Percentiles rank a stretch among this genome's conserved stretches.
phyloP scores from a whole-genome alignment of 345 rosid genomes.

The Adansonia digitata region DNA sequence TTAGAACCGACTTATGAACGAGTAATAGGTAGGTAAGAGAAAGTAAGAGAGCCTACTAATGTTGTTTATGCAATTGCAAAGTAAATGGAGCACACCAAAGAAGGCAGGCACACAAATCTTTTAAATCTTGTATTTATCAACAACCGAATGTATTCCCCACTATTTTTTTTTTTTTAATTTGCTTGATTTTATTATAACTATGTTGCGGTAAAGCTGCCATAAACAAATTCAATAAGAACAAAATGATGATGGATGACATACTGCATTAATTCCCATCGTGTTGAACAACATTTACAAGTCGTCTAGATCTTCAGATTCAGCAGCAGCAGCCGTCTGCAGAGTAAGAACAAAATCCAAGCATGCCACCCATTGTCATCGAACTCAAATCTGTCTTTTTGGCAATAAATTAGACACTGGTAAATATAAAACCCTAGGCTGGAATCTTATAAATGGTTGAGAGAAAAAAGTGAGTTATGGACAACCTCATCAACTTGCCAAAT shows the following conservation, averaged over 20 bases:
- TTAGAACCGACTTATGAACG: no score
- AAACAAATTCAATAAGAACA: background rate
- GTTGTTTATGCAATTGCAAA: background rate
- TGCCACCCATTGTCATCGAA: background rate
- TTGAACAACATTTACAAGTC: background rate
- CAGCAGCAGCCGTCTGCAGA: no score
- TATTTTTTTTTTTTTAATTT: background rate
- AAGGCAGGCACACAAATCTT: background rate
- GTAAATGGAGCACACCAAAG: conserved; percentile 15
- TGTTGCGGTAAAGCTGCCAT: conserved; percentile 22
- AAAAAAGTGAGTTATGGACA: background rate
- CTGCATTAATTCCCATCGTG: conserved; percentile 23
- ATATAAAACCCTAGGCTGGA: conserved; percentile 1
- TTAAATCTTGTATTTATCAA: conserved; percentile 12
- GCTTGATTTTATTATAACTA: conserved; percentile 1
- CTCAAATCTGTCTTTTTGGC: background rate
- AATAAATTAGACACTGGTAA: conserved; percentile 2
- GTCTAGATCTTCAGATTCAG: background rate
- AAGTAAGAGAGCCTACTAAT: conserved; percentile 9
- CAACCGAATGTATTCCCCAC: background rate
- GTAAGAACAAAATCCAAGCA: conserved; percentile 13
- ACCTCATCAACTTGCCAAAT: conserved; percentile 12
- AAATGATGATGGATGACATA: conserved; percentile 16
- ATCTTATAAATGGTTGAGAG: conserved; percentile 1
- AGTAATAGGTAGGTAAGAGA: no score